Conservation (phyloP, 306 rosid species). For the Mucuna pruriens region DNA sequence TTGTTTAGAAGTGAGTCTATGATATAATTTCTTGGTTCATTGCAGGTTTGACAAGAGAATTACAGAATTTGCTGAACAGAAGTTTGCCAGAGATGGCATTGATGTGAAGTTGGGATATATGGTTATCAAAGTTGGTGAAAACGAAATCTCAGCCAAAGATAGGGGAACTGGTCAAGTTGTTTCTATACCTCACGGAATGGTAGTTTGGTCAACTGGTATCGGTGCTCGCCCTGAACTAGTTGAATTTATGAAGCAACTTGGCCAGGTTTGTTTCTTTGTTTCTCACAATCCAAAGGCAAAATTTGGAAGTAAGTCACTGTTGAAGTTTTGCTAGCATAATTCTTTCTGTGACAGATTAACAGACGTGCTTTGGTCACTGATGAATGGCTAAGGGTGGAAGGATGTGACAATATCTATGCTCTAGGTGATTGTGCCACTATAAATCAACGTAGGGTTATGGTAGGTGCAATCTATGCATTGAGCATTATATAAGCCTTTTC, state of each 20-base stretch:
- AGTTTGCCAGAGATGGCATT: slow-evolving; percentile 82
- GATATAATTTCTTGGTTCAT: background rate
- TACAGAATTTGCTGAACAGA: slow-evolving; percentile 86
- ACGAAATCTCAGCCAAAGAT: slow-evolving; percentile 79
- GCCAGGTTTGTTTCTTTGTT: slow-evolving; percentile 73
- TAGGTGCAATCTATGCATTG: slow-evolving; percentile 34
- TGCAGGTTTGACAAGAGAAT: slow-evolving; percentile 95
- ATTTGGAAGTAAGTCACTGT: background rate
- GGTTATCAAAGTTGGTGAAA: slow-evolving; percentile 82
- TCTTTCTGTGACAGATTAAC: slow-evolving; percentile 55
- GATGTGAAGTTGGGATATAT: slow-evolving; percentile 88
- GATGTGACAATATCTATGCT: slow-evolving; percentile 75
- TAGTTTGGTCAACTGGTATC: slow-evolving; percentile 93
- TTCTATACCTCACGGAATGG: slow-evolving; percentile 85
- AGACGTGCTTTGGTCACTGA: slow-evolving; percentile 91
- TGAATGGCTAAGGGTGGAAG: slow-evolving; percentile 98
- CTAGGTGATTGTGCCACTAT: slow-evolving; percentile 96
- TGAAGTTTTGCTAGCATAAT: slow-evolving; percentile 19
- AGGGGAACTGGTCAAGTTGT: slow-evolving; percentile 52
- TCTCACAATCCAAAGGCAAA: background rate
- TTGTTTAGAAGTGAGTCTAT: background rate
- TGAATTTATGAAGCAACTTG: slow-evolving; percentile 87
- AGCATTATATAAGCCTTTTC: background rate
- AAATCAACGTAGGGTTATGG: slow-evolving; percentile 95
- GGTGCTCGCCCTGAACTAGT: slow-evolving; percentile 77